Evolutionary conservation across 495 filamentous ascomycete species (phyloP), one percentile per base, ranked within the genome.

Genomic region (Pseudomonodictys pantanalensis): DNA sequence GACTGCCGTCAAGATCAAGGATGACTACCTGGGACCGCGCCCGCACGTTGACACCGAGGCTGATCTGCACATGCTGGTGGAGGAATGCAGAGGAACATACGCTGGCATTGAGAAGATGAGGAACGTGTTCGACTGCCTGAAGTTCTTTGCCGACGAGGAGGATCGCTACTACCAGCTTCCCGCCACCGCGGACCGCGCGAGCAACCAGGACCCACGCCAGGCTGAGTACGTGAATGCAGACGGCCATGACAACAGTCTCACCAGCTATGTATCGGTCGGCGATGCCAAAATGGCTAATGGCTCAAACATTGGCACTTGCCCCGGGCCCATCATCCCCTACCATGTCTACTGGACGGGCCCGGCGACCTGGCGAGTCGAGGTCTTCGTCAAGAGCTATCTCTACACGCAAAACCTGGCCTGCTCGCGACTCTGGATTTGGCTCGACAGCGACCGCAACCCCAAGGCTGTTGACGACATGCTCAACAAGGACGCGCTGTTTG

Each of bases 291-390:
- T 71, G 4, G 58, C 71, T 5, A 64, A 62, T 32, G 63, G 67
- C n/a, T 55, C 69, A 11, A 71, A 63, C 5, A 68, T 74, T 26
- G 81, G 77, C 3, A 67, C 74, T 33, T 83, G 80, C 60, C 68
- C 77, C 38, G 80, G 80, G 17, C 77, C 80, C n/a, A 76, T 81
- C 45, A 74, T 81, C 24, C 77, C 78, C 15, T 83, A 77, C 47
- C 80, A 83, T 51, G 76, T 77, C 0, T 83, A 83, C 74, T 83
- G 80, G 80, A 81, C 79, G 15, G 81, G 80, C 2, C 76, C 78
- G 6, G 77, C 80, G 10, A 82, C 79, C 2, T 83, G 80, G 80
- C 71, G 80, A 18, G 76, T 83, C 35, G 80, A 83, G 47, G 62
- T 81, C 11, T 83, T 83, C 62, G 66, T 83, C 68, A 83, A 83